These are phyloP conservation scores for Barnettozyma siamensis DNA, from an alignment of 805 yeast genomes.

Conservation along the genomic window DNA sequence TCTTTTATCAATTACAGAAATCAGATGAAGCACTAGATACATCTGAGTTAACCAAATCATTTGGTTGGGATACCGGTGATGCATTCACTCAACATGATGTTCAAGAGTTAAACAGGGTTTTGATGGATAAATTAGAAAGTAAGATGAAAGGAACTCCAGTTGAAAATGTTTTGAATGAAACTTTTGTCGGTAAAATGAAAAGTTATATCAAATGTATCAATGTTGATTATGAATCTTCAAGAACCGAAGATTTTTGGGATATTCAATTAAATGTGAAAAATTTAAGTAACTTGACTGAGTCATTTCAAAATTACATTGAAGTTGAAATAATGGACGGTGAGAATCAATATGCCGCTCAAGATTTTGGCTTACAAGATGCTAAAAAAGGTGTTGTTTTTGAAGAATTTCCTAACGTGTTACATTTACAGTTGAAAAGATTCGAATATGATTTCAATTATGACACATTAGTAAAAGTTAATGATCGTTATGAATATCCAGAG, in stretches of 20 bases:
- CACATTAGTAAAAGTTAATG: conserved; percentile 85
- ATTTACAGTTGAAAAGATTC: conserved; percentile 87
- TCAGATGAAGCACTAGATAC: conserved; percentile 79
- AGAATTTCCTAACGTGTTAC: conserved; percentile 87
- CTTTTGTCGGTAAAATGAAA: conserved; percentile 96
- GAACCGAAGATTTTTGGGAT: conserved; percentile 97
- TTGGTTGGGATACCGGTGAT: conserved; percentile 96
- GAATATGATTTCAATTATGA: conserved; percentile 92
- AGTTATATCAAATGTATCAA: conserved; percentile 88
- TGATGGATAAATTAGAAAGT: conserved; percentile 89
- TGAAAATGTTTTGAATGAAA: conserved; percentile 66
- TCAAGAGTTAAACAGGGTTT: conserved; percentile 89
- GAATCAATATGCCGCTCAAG: conserved; percentile 91
- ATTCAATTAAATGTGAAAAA: conserved; percentile 91
- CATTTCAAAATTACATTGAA: conserved; percentile 83
- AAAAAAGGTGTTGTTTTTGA: conserved; percentile 92
- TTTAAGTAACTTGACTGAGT: conserved; percentile 59
- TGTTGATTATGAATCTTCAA: conserved; percentile 87
- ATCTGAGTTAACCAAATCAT: conserved; percentile 76
- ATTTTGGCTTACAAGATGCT: conserved; percentile 89
- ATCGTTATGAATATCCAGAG: conserved; percentile 84
- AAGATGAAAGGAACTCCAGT: conserved; percentile 87
- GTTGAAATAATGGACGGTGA: conserved; percentile 90
- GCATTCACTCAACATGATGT: conserved; percentile 98
- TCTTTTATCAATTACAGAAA: conserved; percentile 73